phyloP scores from a whole-genome alignment of 225 moss, liverwort and hornwort genomes.

The Antitrichia curtipendula region DNA sequence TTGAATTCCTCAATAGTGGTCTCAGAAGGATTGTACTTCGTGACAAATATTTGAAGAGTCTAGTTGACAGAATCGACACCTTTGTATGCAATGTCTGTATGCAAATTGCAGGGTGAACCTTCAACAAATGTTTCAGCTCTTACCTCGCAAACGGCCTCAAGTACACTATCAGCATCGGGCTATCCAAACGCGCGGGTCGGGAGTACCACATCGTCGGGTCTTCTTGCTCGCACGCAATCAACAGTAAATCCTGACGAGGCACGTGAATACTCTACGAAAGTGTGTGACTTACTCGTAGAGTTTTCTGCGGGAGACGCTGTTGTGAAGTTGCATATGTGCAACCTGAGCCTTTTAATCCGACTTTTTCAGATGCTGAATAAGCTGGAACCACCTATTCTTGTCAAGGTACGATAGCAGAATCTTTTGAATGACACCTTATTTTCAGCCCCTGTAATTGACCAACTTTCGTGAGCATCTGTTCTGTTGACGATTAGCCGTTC shows the following conservation, averaged over 20 bases:
- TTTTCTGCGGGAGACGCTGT: conserved; percentile 69
- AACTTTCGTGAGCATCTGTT: neutral
- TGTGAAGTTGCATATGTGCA: conserved; percentile 83
- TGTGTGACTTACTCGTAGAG: conserved; percentile 73
- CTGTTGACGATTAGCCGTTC: neutral
- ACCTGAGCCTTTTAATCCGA: conserved; percentile 67
- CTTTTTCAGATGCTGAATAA: conserved; percentile 86
- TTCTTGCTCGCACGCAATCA: conserved; percentile 53
- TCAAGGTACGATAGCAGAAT: conserved; percentile 45
- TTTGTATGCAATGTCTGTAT: neutral
- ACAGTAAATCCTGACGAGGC: conserved; percentile 58
- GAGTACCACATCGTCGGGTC: conserved; percentile 55
- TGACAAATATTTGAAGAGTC: neutral
- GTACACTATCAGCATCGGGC: conserved; percentile 62
- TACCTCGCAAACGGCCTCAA: conserved; percentile 62
- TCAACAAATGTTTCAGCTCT: conserved; percentile 42
- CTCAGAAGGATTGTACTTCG: neutral
- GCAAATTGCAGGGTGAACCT: conserved; percentile 26
- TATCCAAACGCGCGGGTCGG: conserved; percentile 40
- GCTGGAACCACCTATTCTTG: conserved; percentile 72
- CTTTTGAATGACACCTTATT: neutral
- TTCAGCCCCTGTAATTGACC: neutral
- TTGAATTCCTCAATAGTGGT: neutral
- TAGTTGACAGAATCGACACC: neutral
- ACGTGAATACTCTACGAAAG: conserved; percentile 63